Evolutionary conservation across 2,329 filamentous ascomycete species (phyloP).

Genomic region (Botrytis elliptica): DNA sequence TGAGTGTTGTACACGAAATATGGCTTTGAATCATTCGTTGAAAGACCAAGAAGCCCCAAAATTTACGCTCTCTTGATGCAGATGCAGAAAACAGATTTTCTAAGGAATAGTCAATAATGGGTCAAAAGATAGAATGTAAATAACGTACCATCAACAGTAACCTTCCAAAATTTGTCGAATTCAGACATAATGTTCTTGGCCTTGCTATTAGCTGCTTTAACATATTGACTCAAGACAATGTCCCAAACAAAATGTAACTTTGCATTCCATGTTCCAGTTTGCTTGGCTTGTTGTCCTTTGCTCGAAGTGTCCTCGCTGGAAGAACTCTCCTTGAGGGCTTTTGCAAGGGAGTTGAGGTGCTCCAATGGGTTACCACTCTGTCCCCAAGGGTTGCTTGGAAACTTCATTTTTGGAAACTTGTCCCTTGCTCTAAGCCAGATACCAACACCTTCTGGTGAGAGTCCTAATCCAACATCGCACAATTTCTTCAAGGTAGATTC

Average conservation of each 20-base stretch:
- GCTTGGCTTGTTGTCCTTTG: conserved; percentile 41
- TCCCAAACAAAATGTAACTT: conserved; percentile 89
- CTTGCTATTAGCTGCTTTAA: conserved; percentile 38
- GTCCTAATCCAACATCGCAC: conserved; percentile 63
- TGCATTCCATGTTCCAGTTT: conserved; percentile 72
- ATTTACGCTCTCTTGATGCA: conserved; percentile 85
- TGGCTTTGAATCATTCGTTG: conserved; percentile 65
- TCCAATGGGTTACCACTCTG: conserved; percentile 69
- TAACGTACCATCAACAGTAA: conserved; percentile 79
- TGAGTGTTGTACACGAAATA: conserved; percentile 49
- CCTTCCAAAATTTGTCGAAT: conserved; percentile 80
- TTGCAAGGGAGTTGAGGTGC: conserved; percentile 66
- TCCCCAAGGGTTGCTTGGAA: conserved; percentile 70
- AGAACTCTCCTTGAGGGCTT: conserved; percentile 75
- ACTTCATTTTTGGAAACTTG: conserved; percentile 60
- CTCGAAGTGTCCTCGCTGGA: conserved; percentile 52
- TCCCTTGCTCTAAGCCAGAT: conserved; percentile 76
- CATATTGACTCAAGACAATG: conserved; percentile 62
- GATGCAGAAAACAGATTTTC: conserved; percentile 79
- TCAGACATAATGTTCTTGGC: conserved; percentile 39
- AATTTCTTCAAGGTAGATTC: conserved; percentile 63
- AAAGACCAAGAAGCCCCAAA: conserved; percentile 86
- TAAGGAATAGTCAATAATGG: conserved; percentile 40
- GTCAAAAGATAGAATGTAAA: not conserved
- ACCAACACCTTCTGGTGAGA: conserved; percentile 84